A percentile compares a stretch with the other conserved stretches of the same genome.
Conservation (phyloP, 2,329 filamentous ascomycete species). For the Pseudocercospora macadamiae region DNA sequence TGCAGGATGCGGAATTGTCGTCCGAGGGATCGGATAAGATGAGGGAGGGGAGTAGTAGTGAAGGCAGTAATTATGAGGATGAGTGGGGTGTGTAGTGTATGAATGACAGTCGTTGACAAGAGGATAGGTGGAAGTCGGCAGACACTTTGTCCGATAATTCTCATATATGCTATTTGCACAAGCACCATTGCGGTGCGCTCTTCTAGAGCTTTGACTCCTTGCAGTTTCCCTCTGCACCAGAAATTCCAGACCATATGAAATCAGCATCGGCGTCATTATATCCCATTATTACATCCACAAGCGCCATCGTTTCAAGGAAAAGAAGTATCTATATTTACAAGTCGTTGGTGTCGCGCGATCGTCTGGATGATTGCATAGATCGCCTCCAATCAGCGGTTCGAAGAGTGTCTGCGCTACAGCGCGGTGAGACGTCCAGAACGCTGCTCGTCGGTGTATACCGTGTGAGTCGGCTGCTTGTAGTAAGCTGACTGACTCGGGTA, state of each 20-base stretch:
- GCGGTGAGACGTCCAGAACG: conserved; percentile 44
- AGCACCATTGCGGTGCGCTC: neutral
- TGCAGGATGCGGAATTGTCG: neutral
- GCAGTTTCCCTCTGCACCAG: neutral
- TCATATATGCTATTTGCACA: neutral
- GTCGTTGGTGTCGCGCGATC: conserved; percentile 21
- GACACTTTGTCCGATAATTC: neutral
- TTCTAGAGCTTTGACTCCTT: neutral
- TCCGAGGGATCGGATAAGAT: neutral
- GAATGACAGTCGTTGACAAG: too few species aligned
- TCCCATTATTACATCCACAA: conserved; percentile 11
- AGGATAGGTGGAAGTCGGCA: neutral
- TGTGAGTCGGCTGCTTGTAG: conserved; percentile 16
- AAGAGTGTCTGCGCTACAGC: conserved; percentile 45
- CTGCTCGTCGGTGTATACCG: conserved; percentile 45
- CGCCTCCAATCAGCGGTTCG: conserved; percentile 27
- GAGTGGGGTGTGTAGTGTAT: too few species aligned
- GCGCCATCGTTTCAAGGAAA: neutral
- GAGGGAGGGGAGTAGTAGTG: neutral
- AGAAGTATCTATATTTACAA: conserved; percentile 14
- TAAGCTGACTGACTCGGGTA: conserved; percentile 5
- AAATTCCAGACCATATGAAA: neutral
- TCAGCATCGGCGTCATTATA: neutral
- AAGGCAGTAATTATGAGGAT: neutral
- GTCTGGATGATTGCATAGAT: conserved; percentile 15